These are phyloP conservation scores for Colletotrichum brevisporum DNA, from an alignment of 2,329 filamentous ascomycete species.

Conservation along the genomic window DNA sequence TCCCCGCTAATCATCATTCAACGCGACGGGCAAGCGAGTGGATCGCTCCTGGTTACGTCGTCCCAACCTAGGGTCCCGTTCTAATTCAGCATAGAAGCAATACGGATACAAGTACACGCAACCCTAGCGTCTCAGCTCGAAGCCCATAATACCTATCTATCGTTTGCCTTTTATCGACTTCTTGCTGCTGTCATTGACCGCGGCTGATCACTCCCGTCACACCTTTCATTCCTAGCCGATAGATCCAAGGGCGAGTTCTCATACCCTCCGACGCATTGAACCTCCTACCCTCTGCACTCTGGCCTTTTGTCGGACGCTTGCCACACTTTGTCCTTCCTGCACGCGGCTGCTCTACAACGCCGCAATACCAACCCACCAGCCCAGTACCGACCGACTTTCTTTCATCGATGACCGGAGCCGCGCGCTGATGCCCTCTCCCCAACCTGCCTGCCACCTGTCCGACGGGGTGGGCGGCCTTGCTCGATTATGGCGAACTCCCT, in stretches of 20 bases:
- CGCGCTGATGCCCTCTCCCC: conserved; percentile 39
- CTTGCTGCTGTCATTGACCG: neutral
- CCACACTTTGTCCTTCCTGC: neutral
- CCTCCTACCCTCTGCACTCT: conserved; percentile 2
- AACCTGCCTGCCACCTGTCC: conserved; percentile 35
- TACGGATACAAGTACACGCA: neutral
- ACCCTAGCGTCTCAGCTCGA: conserved; percentile 1
- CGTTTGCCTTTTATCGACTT: neutral
- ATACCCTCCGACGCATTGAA: conserved; percentile 13
- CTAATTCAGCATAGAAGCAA: neutral
- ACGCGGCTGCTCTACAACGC: conserved; percentile 10
- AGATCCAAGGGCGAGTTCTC: conserved; percentile 13
- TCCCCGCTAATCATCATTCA: conserved; percentile 30
- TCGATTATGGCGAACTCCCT: conserved; percentile 40
- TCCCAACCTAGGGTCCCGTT: conserved; percentile 30
- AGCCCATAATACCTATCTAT: neutral
- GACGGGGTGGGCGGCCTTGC: conserved; percentile 37
- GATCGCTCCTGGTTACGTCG: conserved; percentile 28
- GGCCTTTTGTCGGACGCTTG: neutral
- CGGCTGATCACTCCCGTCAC: neutral
- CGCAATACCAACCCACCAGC: neutral
- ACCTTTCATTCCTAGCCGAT: conserved; percentile 4
- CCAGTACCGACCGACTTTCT: conserved; percentile 14
- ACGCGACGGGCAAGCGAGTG: conserved; percentile 12
- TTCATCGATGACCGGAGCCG: conserved; percentile 31